phyloP scores from a whole-genome alignment of 2,329 filamentous ascomycete species.

The Pyricularia sp. region DNA sequence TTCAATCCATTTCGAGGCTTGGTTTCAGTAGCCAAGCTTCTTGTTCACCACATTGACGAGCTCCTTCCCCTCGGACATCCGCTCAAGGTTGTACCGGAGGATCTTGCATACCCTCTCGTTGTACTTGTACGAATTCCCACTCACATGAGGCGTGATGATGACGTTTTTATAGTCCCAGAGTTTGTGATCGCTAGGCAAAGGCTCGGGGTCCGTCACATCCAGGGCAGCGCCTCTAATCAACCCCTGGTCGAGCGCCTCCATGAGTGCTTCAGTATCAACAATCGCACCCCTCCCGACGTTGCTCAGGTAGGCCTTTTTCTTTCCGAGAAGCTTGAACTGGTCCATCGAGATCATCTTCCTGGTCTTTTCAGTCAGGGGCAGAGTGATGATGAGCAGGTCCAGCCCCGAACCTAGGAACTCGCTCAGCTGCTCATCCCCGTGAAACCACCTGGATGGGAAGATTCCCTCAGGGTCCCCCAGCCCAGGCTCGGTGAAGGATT shows the following conservation, averaged over 20 bases:
- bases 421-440: slow-evolving; percentile 20
- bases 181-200: slow-evolving; percentile 43
- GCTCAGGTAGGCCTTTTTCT: slow-evolving; percentile 35
- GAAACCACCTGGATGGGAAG: slow-evolving; percentile 28
- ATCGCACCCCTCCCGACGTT: slow-evolving; percentile 43
- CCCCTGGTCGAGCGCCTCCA: slow-evolving; percentile 31
- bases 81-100: slow-evolving; percentile 7
- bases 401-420: slow-evolving; percentile 27
- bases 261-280: slow-evolving; percentile 27
- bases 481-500: slow-evolving; percentile 49
- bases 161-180: slow-evolving; percentile 49
- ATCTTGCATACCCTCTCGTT: slow-evolving; percentile 5
- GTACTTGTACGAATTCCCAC: slow-evolving; percentile 6
- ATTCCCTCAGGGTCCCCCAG: slow-evolving; percentile 33
- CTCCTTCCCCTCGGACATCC: slow-evolving; percentile 8
- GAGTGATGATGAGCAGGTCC: slow-evolving; percentile 26
- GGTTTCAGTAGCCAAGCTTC: slow-evolving; percentile 9
- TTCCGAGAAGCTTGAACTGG: slow-evolving; percentile 15
- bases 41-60: slow-evolving; percentile 11
- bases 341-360: slow-evolving; percentile 25
- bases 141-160: slow-evolving; percentile 28
- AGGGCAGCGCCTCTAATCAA: slow-evolving; percentile 40
- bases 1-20: not conserved
- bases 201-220: slow-evolving; percentile 56
- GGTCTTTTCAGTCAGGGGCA: slow-evolving; percentile 27